Base-by-base conservation (phyloP, 1,284 basidiomycete species). In the Melampsora medusae region DNA sequence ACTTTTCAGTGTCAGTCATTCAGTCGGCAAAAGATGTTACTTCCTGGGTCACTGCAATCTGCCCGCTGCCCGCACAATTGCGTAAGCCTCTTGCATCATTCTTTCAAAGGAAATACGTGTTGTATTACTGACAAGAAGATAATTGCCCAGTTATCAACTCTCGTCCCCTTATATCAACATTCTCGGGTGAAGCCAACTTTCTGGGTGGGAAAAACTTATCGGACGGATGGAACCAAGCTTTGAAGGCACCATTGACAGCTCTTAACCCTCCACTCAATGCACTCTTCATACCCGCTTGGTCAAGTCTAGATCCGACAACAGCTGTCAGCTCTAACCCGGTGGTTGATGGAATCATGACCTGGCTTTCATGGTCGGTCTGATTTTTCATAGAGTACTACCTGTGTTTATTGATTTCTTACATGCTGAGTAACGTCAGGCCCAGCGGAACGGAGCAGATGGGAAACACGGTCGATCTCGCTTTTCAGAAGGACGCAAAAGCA, bases 331-430 rank as follows among this genome's bases (percentile, higher is more conserved):
- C 14, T n/a, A 68, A 75, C 46, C 72, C 72, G 17, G 72, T 75
- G 35, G 56, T 75, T 10, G 72, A 75, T 68, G 72, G 72, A 49
- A 75, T 75, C 42, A 75, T 75, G 72, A 75, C 65, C 48, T 75
- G 72, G 72, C 65, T 59, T 25, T 67, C 72, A 6, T 75, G 72
- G 72, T 75, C 25, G 35, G 72, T 42, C n/a, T 6, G 25, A 56
- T 56, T 56, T 28, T 56, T 14, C 10, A 5, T 1, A 42, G 10
- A 42, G 38, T 42, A 42, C 12, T 10, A 42, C 5, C 38, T 1
- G 1, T 42, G 38, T 42, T 42, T 4, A 42, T 42, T 42, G 38
- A 42, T 42, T 42, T 42, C 10, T 12, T 42, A 42, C 4, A 9
- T 42, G 38, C 5, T 42, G 10, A 1, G 10, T 9, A 42, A 42